These are phyloP conservation scores for Fusarium penzigii DNA, from an alignment of 2,329 filamentous ascomycete species.

Conservation along the genomic window DNA sequence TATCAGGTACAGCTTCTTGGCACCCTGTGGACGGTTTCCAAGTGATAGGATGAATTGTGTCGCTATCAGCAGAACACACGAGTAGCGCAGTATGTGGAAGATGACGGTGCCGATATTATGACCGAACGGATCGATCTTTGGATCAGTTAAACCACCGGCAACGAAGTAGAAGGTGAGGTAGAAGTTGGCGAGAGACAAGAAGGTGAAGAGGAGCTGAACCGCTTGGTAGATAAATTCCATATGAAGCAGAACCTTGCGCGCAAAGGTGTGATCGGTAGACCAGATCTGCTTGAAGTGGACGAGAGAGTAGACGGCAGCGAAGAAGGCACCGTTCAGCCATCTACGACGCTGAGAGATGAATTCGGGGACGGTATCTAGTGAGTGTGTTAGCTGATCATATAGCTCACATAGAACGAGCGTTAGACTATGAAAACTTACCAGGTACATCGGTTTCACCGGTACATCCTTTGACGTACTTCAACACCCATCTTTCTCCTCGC, in stretches of 20 bases:
- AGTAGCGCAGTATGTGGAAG: slow-evolving; percentile 84
- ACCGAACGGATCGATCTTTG: slow-evolving; percentile 83
- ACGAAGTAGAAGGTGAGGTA: slow-evolving; percentile 99
- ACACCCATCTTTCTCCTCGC: slow-evolving; percentile 88
- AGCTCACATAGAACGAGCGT: background rate
- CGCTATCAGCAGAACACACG: slow-evolving; percentile 82
- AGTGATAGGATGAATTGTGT: slow-evolving; percentile 96
- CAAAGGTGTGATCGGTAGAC: slow-evolving; percentile 85
- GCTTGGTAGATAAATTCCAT: slow-evolving; percentile 96
- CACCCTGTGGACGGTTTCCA: slow-evolving; percentile 93
- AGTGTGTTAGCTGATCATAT: slow-evolving; percentile 24
- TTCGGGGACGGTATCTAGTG: slow-evolving; percentile 81
- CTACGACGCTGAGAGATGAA: slow-evolving; percentile 95
- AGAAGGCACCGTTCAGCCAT: slow-evolving; percentile 99
- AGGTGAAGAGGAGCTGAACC: slow-evolving; percentile 90
- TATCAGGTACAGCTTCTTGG: slow-evolving; percentile 83
- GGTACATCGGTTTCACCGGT: slow-evolving; percentile 98
- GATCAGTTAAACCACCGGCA: slow-evolving; percentile 82
- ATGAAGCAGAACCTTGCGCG: slow-evolving; percentile 87
- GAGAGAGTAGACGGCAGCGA: slow-evolving; percentile 95
- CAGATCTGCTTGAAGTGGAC: slow-evolving; percentile 94
- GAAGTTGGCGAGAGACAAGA: slow-evolving; percentile 98
- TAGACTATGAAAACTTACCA: slow-evolving; percentile 58
- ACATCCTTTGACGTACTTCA: slow-evolving; percentile 97
- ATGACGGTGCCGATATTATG: slow-evolving; percentile 82